Evolutionary conservation across 805 yeast species (phyloP), one percentile per base, ranked within the genome.

Genomic region (Lachancea fermentati): DNA sequence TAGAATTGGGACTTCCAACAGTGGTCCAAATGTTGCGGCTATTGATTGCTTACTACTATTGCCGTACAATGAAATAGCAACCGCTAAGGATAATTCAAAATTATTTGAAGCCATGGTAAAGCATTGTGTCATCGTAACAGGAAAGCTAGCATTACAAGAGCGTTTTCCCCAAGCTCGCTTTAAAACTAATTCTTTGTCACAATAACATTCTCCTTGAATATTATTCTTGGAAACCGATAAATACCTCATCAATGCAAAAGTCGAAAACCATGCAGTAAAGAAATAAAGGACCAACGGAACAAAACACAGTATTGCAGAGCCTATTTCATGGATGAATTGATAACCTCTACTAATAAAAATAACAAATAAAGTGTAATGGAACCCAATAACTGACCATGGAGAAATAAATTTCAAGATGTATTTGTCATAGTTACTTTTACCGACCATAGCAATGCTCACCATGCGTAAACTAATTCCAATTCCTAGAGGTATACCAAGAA

Each of bases 1-100:
- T 30, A 76, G 59, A 5, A 76, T 67, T 4, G 81, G 81, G 7
- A 76, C 76, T 48, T 76, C 82, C n/a, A 76, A 50, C 28, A 76
- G 59, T 1, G 81, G 81, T 2, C 81, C 81, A 52, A 76, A 72
- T 0, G 81, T 75, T 2, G 81, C 74, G 4, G 82, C 81, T 31
- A 76, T 65, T 1, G 79, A 71, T 50, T 75, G 71, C 37, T 71
- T 66, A 42, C 76, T 68, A 1, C 71, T 73, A 19, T 66, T 57
- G 0, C 81, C 81, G 55, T 73, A 76, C 9, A 73, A 47, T 0
- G 78, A 66, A 5, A 72, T 68, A 1, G 78, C 73, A 14, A 76
- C 69, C 3, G 81, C 79, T 28, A 76, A 57, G 42, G 78, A 72
- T 32, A 76, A 60, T 52, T 76, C 81, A 48, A 76, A 76, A 51